A percentile compares a stretch with the other conserved stretches of the same genome.
phyloP scores from a whole-genome alignment of 2,329 filamentous ascomycete genomes.

The Ceratocystis destructans region DNA sequence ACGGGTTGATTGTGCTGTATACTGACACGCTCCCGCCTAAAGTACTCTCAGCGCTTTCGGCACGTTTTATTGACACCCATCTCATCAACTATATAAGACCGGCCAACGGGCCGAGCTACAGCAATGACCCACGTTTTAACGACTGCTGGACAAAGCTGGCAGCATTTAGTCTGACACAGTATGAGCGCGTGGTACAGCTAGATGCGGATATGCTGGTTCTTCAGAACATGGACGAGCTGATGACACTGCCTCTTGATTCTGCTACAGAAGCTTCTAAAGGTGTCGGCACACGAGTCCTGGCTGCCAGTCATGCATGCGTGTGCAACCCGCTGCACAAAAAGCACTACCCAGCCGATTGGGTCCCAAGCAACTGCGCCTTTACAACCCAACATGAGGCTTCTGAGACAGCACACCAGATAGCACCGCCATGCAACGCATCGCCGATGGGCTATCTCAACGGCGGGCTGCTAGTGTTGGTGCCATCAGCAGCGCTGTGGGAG shows the following conservation, averaged over 20 bases:
- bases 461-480: conserved; percentile 44
- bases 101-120: conserved; percentile 50
- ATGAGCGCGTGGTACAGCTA: conserved; percentile 66
- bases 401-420: conserved; percentile 33
- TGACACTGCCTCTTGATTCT: conserved; percentile 62
- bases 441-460: conserved; percentile 39
- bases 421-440: conserved; percentile 32
- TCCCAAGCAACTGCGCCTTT: conserved; percentile 44
- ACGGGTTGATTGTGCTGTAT: conserved; percentile 72
- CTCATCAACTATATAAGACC: conserved; percentile 62
- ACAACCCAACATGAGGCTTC: conserved; percentile 38
- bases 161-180: conserved; percentile 63
- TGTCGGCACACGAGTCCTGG: conserved; percentile 48
- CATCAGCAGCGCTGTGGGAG: conserved; percentile 34
- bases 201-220: conserved; percentile 80
- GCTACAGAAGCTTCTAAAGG: conserved; percentile 15
- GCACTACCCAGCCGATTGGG: conserved; percentile 65
- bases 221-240: conserved; percentile 82
- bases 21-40: conserved; percentile 56
- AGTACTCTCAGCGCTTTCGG: conserved; percentile 44
- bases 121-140: conserved; percentile 69
- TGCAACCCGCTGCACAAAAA: conserved; percentile 68
- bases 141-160: conserved; percentile 84
- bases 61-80: conserved; percentile 56
- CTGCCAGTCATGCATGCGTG: conserved; percentile 70